Conservation (phyloP, 1,284 basidiomycete species). For the Exobasidium rhododendri region DNA sequence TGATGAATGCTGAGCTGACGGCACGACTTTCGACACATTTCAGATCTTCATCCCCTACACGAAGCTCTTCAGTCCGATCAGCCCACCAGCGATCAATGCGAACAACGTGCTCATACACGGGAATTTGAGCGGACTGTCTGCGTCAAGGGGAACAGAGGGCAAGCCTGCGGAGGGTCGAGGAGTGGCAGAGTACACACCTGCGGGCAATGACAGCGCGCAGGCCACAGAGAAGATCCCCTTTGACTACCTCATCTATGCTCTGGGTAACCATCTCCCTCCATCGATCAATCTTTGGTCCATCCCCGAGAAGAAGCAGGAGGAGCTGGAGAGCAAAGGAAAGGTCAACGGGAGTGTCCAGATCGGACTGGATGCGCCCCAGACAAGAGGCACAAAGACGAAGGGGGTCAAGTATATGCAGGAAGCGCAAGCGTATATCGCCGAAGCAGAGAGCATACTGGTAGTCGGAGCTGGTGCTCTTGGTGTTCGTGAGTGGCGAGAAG, state of each 20-base stretch:
- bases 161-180: not conserved
- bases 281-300: constrained; percentile 30
- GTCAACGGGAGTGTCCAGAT: not conserved
- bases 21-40: no score
- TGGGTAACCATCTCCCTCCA: constrained; percentile 28
- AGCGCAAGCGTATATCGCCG: constrained; percentile 22
- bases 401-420: constrained; percentile 27
- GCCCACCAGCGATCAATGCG: not conserved
- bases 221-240: constrained; percentile 8
- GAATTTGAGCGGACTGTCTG: constrained; percentile 17
- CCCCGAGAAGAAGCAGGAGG: not conserved
- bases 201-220: not conserved
- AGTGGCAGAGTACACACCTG: constrained; percentile 11
- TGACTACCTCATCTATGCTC: constrained; percentile 31
- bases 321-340: not conserved
- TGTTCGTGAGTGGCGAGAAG: constrained; percentile 16
- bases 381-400: constrained; percentile 16
- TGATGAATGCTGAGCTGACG: not conserved
- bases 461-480: constrained; percentile 26
- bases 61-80: constrained; percentile 55
- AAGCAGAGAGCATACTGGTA: constrained; percentile 23
- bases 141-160: not conserved
- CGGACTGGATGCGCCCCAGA: not conserved
- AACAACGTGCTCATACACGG: constrained; percentile 21
- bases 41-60: constrained; percentile 67